A percentile compares a stretch with the other conserved stretches of the same genome.
Evolutionary conservation across 2,329 filamentous ascomycete species (phyloP).

Genomic region (Domatiomyces globalis): DNA sequence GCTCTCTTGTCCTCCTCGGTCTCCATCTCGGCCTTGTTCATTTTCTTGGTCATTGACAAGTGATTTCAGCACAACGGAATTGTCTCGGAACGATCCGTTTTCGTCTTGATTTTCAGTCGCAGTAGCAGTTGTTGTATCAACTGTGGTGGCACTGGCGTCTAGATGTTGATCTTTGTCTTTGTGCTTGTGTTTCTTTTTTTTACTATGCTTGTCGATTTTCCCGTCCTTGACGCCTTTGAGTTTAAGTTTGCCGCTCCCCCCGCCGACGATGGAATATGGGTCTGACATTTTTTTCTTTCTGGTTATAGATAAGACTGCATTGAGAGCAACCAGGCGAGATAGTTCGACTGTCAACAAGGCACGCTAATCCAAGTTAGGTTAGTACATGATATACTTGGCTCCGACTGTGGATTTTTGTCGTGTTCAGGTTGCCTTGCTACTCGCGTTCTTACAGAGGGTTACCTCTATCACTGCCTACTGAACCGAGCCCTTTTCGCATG

Average conservation of each 20-base stretch:
- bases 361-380: not conserved
- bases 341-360: no score
- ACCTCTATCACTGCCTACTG: not conserved
- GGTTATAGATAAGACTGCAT: no score
- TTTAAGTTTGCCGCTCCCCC: constrained; percentile 52
- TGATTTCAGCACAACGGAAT: constrained; percentile 15
- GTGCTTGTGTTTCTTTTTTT: constrained; percentile 36
- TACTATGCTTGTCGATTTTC: constrained; percentile 34
- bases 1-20: constrained; percentile 16
- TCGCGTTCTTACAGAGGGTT: not conserved
- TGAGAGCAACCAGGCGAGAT: no score
- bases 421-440: not conserved
- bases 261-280: not conserved
- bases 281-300: not conserved
- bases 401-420: no score
- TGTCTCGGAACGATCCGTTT: constrained; percentile 8
- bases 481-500: not conserved
- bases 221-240: constrained; percentile 59
- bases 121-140: not conserved
- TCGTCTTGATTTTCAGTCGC: not conserved
- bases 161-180: constrained; percentile 2
- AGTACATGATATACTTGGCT: no score
- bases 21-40: constrained; percentile 18
- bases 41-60: constrained; percentile 16
- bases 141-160: not conserved